Conservation (phyloP, 2,329 filamentous ascomycete species). For the Aspergillus novoparasiticus region DNA sequence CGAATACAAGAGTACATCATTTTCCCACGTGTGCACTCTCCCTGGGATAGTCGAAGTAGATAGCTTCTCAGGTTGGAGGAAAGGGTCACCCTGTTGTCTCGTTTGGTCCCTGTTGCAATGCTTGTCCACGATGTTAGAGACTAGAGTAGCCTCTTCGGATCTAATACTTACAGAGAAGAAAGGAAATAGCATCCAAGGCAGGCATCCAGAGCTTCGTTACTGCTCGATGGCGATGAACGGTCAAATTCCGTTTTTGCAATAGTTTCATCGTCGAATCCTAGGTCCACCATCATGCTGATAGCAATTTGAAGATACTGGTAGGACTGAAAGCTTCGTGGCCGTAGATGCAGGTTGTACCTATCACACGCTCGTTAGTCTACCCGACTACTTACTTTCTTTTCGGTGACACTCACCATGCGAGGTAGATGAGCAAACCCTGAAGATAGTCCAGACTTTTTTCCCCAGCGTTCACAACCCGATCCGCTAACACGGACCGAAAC, state of each 20-base stretch:
- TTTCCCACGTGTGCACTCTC: neutral
- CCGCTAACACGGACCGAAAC: neutral
- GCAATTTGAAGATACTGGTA: neutral
- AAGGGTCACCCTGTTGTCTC: neutral
- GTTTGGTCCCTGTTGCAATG: neutral
- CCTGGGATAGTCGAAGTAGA: neutral
- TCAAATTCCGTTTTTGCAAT: neutral
- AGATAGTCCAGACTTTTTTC: neutral
- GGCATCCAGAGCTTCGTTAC: neutral
- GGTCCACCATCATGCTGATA: neutral
- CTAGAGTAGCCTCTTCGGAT: accelerated
- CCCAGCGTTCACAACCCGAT: neutral
- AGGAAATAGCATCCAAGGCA: neutral
- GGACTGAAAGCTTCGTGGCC: neutral
- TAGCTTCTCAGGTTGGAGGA: neutral
- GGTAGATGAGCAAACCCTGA: neutral
- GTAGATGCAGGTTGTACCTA: neutral
- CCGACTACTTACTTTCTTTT: too few relatives aligned
- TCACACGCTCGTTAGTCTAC: neutral
- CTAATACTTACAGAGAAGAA: neutral
- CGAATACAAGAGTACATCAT: neutral
- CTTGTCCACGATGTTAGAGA: neutral
- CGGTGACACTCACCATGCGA: neutral
- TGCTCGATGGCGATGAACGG: neutral
- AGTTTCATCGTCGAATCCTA: neutral